Evolutionary conservation across 192 early-diverging fungal genomes (phyloP).

Genomic region (Podila horticola): DNA sequence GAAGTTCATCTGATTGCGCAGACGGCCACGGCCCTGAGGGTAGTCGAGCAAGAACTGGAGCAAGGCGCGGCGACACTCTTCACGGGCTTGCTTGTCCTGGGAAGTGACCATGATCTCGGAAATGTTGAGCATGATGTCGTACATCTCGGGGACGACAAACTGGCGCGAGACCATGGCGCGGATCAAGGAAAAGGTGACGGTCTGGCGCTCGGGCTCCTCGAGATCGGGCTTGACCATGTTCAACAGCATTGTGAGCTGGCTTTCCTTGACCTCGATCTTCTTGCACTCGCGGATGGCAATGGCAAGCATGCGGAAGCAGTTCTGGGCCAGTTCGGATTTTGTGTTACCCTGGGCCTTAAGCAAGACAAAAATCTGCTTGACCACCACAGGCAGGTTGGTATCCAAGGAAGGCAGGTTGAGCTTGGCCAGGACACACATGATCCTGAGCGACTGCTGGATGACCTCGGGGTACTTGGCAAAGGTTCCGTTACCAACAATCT

Average conservation of each 20-base stretch:
- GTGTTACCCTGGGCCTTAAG: constrained; percentile 71
- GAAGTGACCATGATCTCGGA: constrained; percentile 87
- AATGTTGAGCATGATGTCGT: constrained; percentile 92
- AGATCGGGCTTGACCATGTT: constrained; percentile 87
- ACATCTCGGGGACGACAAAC: constrained; percentile 89
- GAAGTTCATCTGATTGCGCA: constrained; percentile 88
- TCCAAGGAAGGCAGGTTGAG: constrained; percentile 78
- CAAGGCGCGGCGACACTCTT: constrained; percentile 83
- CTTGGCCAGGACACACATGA: constrained; percentile 77
- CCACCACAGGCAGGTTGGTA: constrained; percentile 72
- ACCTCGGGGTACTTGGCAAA: constrained; percentile 85
- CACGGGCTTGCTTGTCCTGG: constrained; percentile 80
- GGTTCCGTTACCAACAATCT: constrained; percentile 80
- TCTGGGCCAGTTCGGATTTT: constrained; percentile 77
- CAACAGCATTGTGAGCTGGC: constrained; percentile 83
- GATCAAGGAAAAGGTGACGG: constrained; percentile 87
- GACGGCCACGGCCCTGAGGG: constrained; percentile 85
- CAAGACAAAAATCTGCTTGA: constrained; percentile 83
- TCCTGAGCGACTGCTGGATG: constrained; percentile 72
- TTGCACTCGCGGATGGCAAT: constrained; percentile 83
- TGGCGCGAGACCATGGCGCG: constrained; percentile 87
- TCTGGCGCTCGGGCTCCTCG: constrained; percentile 87
- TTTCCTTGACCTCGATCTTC: constrained; percentile 71
- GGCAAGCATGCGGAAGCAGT: constrained; percentile 84
- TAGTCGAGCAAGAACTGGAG: constrained; percentile 96